Evolutionary conservation across 306 rosid species (phyloP), one percentile per base, ranked within the genome.

Genomic region (Malus domestica): DNA sequence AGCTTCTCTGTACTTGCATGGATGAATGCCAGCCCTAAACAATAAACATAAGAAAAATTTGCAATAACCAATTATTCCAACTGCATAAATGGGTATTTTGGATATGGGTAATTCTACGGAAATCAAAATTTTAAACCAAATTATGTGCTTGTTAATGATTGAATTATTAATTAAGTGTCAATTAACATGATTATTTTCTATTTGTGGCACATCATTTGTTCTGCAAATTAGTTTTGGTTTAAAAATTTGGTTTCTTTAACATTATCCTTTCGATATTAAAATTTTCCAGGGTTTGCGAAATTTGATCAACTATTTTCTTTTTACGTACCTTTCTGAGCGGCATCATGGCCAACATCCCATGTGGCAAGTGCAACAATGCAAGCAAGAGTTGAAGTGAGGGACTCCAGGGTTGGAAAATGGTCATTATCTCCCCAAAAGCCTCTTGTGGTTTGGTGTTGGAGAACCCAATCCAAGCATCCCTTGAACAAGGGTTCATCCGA

Each of bases 311-410:
- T 46, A 13, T 5, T 46, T 46, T 46, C 18, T 1, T 46, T 40
- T 46, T 46, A 45, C 6, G 5, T 51, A 75, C 79, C 79, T 22
- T 75, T 65, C n/a, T 22, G 63, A 32, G 51, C 51, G 54, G 72
- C 79, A 51, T 6, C 60, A 38, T 65, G 51, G 11, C 79, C 79
- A 1, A 75, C 54, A 65, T 67, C 52, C 72, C 79, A 75, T 16
- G 79, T 75, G 11, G 60, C 4, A 44, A 75, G 79, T 30, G 79
- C 72, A 8, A 75, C 38, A n/a, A 75, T 33, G 64, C 65, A 65
- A 65, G 79, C 72, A n/a, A 75, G 79, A 64, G 79, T 75, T 7
- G 79, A 65, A 51, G 72, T 75, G 32, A 75, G 79, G 27, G 45
- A 64, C 10, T 52, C 38, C 51, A 75, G 15, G 52, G 64, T 20